Evolutionary conservation across 23 red algal species (phyloP).

Genomic region (Agarophyton chilense): DNA sequence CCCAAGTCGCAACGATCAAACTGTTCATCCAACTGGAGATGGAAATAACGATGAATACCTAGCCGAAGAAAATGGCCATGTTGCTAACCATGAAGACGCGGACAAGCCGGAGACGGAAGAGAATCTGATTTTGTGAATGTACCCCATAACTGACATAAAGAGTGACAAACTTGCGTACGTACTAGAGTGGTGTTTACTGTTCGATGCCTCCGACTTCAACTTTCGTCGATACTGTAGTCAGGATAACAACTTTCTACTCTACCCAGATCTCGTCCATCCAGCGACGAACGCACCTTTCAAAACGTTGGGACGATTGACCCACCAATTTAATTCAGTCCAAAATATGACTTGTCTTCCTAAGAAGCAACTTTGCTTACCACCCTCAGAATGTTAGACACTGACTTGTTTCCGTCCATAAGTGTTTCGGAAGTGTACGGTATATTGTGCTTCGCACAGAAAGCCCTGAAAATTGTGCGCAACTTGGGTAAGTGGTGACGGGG

Average conservation of each 20-base stretch:
- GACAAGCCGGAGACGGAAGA: neutral
- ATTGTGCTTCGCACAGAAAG: conserved; percentile 76
- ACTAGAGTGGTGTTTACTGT: too few relatives aligned
- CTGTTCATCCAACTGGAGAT: neutral
- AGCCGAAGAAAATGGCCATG: conserved; percentile 1
- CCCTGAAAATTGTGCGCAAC: conserved; percentile 41
- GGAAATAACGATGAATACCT: neutral
- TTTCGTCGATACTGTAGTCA: too few relatives aligned
- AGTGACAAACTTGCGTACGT: neutral
- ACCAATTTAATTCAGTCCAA: neutral
- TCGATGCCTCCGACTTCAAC: too few relatives aligned
- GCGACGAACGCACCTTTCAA: too few relatives aligned
- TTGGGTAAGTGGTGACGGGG: conserved; percentile 77
- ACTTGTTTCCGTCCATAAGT: conserved; percentile 75
- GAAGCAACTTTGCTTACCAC: conserved; percentile 52
- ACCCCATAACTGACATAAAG: neutral
- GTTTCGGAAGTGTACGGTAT: conserved; percentile 75
- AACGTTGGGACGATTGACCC: neutral
- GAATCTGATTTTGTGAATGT: neutral
- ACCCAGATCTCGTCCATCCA: too few relatives aligned
- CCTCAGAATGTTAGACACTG: conserved; percentile 50
- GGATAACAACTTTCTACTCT: neutral
- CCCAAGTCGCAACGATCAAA: neutral
- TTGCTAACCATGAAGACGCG: neutral
- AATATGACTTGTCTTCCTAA: neutral